Evolutionary conservation across 345 rosid species (phyloP), one percentile per base, ranked within the genome.

Genomic region (Streptanthus diversifolius): DNA sequence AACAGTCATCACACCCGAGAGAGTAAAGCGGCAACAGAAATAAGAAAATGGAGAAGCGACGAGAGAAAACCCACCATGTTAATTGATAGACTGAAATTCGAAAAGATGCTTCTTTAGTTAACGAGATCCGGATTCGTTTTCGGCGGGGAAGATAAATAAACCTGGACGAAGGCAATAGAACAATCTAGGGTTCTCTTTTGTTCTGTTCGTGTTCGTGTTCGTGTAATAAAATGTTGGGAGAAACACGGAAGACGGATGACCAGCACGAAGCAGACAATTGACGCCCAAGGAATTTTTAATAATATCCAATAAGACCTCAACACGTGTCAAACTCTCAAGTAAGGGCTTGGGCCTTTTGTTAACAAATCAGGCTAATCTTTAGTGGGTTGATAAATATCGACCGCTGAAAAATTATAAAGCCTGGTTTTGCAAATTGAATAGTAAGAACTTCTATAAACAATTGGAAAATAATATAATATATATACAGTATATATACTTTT

Each of bases 121-220:
- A 29, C 35, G 52, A 19, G 36, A 30, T 33, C 24, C 9, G 33
- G 51, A 52, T 33, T 55, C 43, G 75, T 18, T 25, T 52, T 6
- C n/a, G 40, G 18, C 6, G 33, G 51, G 7, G 58, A 43, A 15
- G 29, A 47, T 17, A 47, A 40, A 36, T 32, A 49, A 25, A 57
- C 1, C 25, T 10, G 8, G 66, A 19, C 12, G 60, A 54, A 76
- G 75, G 45, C 1, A 39, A 27, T 14, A 21, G 75, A 70, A 70
- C 0, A 76, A 54, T 63, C 61, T 76, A 76, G 80, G 80, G 80
- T 56, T 76, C 54, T 68, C 33, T 68, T 8, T 35, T n/a, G 0
- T 63, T 17, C 8, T 61, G 18, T 67, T 75, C 30, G 45, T 68
- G 68, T 67, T 75, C 30, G 45, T 68, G 68, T 68, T 68, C 54